phyloP scores from a whole-genome alignment of 116 monocot genomes.

The Trichopus zeylanicus region DNA sequence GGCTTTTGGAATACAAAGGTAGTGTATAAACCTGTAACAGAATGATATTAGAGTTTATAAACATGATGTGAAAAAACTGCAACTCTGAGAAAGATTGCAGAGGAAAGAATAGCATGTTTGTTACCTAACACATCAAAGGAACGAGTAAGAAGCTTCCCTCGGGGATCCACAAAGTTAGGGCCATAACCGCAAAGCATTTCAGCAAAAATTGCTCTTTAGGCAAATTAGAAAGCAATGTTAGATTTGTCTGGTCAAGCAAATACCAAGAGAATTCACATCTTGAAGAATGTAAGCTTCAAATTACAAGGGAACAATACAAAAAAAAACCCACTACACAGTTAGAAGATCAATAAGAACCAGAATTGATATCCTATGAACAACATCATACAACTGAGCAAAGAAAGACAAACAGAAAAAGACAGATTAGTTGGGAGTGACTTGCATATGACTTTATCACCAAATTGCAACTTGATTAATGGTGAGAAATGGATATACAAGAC shows the following conservation, averaged over 20 bases:
- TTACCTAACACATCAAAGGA: slow-evolving; percentile 79
- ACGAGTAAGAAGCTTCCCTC: slow-evolving; percentile 77
- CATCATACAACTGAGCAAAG: neutral
- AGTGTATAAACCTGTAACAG: slow-evolving; percentile 67
- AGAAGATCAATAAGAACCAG: neutral
- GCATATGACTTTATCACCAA: no score
- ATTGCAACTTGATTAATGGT: no score
- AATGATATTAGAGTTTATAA: neutral
- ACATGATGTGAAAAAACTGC: neutral
- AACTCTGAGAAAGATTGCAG: neutral
- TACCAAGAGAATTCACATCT: neutral
- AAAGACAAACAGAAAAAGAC: no score
- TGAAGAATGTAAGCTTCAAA: no score
- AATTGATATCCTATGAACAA: no score
- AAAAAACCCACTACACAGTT: neutral
- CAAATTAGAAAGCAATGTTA: slow-evolving; percentile 4
- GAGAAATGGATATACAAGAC: no score
- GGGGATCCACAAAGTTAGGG: slow-evolving; percentile 74
- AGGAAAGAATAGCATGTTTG: neutral
- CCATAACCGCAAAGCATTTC: slow-evolving; percentile 60
- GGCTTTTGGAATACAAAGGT: slow-evolving; percentile 91
- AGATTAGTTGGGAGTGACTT: no score
- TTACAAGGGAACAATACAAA: no score
- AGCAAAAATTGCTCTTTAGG: slow-evolving; percentile 68
- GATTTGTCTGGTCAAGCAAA: neutral